Evolutionary conservation across 768 basidiomycete genomes (phyloP), one percentile per base, ranked within the genome.

Genomic region (Leucocoprinus sp.): DNA sequence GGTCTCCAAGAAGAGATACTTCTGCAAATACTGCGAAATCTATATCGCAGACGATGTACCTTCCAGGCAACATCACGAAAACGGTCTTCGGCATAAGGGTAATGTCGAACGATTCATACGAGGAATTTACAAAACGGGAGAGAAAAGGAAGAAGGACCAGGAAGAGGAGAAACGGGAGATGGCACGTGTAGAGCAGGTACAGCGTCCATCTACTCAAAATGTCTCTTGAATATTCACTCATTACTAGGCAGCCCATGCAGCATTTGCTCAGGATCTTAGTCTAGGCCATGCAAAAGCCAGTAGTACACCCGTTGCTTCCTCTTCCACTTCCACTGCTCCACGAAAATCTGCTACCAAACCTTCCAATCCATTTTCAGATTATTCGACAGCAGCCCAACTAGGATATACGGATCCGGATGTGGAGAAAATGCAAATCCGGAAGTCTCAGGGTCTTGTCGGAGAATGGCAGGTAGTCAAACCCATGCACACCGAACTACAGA

Each of bases 21-120:
- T 78, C 60, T 96, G 93, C 81, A 92, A 93, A 61, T 97, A 97
- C 70, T 98, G 96, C 69, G 87, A 92, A 41, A 92, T 91, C 52
- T 97, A 84, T 69, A 97, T 99, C 50, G 78, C 92, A 42, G 96
- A 99, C 66, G 95, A 99, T 71, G 90, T 72, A 8, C 86, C 96
- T 50, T 97, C 95, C 1, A 75, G 88, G 42, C 72, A 78, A 52
- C 90, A 90, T 43, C 96, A 99, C 59, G 96, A 98, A 64, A 87
- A 78, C 52, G 96, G 96, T 33, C 66, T 97, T 36, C 78, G 88
- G 24, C 96, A 99, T 69, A 85, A 93, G 58, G 96, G 95, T 36
- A 96, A 88, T 60, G 79, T 85, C 48, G 95, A 99, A 57, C 75
- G 93, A 14, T 96, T 84, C 64, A 85, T 98, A 47, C 73, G 93